phyloP scores from a whole-genome alignment of 768 basidiomycete genomes.

The Pulveroboletus ravenelii region DNA sequence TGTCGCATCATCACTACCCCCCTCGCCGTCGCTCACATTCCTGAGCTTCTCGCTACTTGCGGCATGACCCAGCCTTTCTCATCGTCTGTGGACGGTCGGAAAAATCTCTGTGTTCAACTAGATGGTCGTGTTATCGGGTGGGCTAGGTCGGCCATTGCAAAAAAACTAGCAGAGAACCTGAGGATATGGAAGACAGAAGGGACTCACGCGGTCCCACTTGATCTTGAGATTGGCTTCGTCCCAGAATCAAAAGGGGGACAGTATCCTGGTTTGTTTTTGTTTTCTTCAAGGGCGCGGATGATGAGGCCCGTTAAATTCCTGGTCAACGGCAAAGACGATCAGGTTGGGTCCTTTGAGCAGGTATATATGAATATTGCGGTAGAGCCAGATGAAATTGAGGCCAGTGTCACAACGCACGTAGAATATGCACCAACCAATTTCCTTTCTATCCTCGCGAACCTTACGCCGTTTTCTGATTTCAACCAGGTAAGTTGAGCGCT shows the following conservation, averaged over 20 bases:
- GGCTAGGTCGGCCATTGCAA: constrained; percentile 70
- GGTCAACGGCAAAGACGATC: constrained; percentile 79
- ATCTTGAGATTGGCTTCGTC: constrained; percentile 92
- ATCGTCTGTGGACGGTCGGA: constrained; percentile 72
- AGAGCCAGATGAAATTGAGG: constrained; percentile 77
- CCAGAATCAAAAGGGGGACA: constrained; percentile 89
- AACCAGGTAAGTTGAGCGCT: constrained; percentile 67
- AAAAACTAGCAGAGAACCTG: constrained; percentile 77
- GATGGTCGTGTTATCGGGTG: constrained; percentile 94
- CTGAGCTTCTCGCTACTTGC: constrained; percentile 73
- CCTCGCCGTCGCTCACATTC: constrained; percentile 73
- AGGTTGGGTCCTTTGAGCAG: constrained; percentile 95
- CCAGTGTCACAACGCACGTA: constrained; percentile 79
- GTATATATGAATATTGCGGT: constrained; percentile 99
- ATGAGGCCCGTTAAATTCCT: constrained; percentile 97
- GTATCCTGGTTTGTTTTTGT: constrained; percentile 93
- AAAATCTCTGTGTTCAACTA: constrained; percentile 86
- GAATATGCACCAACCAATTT: constrained; percentile 95
- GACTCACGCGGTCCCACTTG: constrained; percentile 74
- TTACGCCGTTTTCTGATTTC: constrained; percentile 99
- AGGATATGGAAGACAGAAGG: constrained; percentile 95
- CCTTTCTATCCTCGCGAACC: constrained; percentile 91
- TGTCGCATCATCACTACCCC: constrained; percentile 85
- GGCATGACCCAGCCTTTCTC: constrained; percentile 94
- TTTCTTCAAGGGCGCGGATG: constrained; percentile 84